These are phyloP conservation scores for Arthromyces matolae DNA, from an alignment of 768 basidiomycete species.

Conservation along the genomic window DNA sequence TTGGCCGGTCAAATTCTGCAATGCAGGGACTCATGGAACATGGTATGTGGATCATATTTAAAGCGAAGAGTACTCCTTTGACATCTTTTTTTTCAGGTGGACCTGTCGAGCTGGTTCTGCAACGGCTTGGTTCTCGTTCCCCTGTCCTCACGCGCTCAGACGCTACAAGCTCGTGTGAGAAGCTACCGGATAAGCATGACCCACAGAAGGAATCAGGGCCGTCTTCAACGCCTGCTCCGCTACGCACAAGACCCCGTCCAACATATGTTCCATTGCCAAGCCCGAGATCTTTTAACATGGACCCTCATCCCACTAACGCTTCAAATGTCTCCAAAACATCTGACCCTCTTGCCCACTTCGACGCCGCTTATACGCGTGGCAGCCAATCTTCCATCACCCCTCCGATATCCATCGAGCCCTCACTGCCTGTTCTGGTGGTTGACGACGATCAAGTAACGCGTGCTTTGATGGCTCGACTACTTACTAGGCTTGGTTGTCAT, in stretches of 20 bases:
- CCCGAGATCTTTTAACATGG: conserved; percentile 29
- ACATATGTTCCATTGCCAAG: conserved; percentile 37
- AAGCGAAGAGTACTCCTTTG: too few relatives aligned
- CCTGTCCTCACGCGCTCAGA: conserved; percentile 17
- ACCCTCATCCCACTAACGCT: conserved; percentile 21
- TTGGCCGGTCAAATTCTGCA: conserved; percentile 38
- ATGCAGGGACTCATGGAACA: conserved; percentile 69
- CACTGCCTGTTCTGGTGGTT: conserved; percentile 70
- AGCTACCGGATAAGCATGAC: background rate
- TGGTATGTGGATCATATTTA: conserved; percentile 28
- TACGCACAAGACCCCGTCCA: conserved; percentile 23
- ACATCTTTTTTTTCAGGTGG: conserved; percentile 38
- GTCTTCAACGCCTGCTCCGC: conserved; percentile 1
- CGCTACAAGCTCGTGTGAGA: background rate
- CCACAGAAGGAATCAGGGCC: background rate
- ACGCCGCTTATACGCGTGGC: conserved; percentile 33
- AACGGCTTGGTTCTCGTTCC: conserved; percentile 32
- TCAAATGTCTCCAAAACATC: conserved; percentile 17
- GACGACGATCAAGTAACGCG: conserved; percentile 83
- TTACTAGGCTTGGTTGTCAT: conserved; percentile 72
- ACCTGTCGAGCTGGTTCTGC: conserved; percentile 52
- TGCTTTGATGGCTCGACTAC: conserved; percentile 73
- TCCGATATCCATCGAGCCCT: conserved; percentile 41
- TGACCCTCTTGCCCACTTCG: conserved; percentile 33
- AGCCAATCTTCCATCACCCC: conserved; percentile 37